These are phyloP conservation scores for Talaromyces sp. DNA, from an alignment of 2,329 filamentous ascomycete genomes.

Conservation along the genomic window DNA sequence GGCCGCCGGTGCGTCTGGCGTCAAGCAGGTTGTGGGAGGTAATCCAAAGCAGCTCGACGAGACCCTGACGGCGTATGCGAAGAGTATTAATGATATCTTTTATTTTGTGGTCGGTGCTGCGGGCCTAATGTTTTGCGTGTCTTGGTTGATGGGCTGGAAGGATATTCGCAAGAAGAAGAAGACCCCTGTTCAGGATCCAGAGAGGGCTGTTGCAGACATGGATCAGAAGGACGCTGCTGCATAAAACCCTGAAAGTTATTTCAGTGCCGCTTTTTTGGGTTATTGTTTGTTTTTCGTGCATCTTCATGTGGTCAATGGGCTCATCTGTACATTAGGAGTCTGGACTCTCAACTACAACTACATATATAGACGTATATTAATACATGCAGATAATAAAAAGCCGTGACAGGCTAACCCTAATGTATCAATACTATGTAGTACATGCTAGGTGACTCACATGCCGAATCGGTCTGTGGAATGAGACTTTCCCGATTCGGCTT, in stretches of 20 bases:
- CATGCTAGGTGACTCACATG: no score
- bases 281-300: background rate
- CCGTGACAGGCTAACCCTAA: background rate
- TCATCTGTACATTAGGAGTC: background rate
- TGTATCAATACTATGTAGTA: no score
- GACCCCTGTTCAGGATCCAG: background rate
- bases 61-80: constrained; percentile 5
- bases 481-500: background rate
- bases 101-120: constrained; percentile 7
- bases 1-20: constrained; percentile 31
- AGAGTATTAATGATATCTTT: constrained; percentile 8
- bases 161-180: constrained; percentile 10
- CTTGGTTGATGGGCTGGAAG: constrained; percentile 10
- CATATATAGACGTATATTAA: background rate
- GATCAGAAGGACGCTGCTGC: background rate
- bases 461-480: background rate
- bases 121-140: background rate
- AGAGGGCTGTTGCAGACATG: background rate
- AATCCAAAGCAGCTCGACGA: background rate
- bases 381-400: background rate
- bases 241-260: background rate
- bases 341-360: background rate
- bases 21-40: constrained; percentile 20
- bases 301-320: background rate
- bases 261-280: background rate